Percentiles rank a stretch among this genome's conserved stretches.
These are phyloP conservation scores for Kondoa subrosea DNA, from an alignment of 768 basidiomycete species.

Conservation along the genomic window DNA sequence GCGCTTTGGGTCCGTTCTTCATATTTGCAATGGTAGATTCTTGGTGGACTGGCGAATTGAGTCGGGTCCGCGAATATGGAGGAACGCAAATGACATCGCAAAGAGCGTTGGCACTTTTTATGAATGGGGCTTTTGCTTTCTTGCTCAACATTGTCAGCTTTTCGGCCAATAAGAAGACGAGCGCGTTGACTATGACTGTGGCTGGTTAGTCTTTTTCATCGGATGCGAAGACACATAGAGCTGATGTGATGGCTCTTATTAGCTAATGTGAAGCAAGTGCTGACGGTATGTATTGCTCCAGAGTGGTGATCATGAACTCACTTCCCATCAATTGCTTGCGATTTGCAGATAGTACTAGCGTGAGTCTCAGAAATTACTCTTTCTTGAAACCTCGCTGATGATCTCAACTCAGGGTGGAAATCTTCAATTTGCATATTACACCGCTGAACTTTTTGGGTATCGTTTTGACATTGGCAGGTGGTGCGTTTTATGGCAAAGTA, in stretches of 20 bases:
- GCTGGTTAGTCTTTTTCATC: conserved; percentile 34
- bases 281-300: neutral
- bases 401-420: conserved; percentile 37
- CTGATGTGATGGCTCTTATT: neutral
- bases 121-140: conserved; percentile 80
- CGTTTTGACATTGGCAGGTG: conserved; percentile 56
- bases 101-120: conserved; percentile 42
- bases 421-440: conserved; percentile 72
- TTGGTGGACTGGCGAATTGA: conserved; percentile 61
- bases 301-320: neutral
- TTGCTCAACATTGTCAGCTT: conserved; percentile 86
- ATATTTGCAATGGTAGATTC: conserved; percentile 38
- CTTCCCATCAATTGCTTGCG: neutral
- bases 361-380: neutral
- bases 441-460: conserved; percentile 68
- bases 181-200: conserved; percentile 77
- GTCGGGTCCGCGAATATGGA: conserved; percentile 41
- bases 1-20: neutral
- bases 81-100: conserved; percentile 37
- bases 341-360: neutral
- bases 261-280: conserved; percentile 12
- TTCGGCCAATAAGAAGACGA: conserved; percentile 82
- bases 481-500: conserved; percentile 19
- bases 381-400: neutral
- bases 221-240: neutral